phyloP scores from a whole-genome alignment of 176 grass and related monocot genomes.

The Puya raimondii region DNA sequence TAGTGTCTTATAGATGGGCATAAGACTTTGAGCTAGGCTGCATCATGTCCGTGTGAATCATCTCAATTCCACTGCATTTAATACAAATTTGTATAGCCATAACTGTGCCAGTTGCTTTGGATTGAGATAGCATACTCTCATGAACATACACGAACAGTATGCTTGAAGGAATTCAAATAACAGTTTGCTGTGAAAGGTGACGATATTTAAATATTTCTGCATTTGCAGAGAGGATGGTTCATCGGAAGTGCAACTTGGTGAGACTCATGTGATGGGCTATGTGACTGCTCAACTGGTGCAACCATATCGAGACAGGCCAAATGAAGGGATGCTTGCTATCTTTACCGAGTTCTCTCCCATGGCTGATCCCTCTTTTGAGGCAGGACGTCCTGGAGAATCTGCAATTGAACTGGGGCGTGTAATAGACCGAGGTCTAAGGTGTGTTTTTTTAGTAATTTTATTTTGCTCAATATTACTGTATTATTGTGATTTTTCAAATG shows the following conservation, averaged over 20 bases:
- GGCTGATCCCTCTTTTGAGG: conserved; percentile 87
- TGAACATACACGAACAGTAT: too few species aligned
- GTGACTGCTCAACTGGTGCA: conserved; percentile 70
- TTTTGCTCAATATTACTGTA: background rate
- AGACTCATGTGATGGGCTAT: conserved; percentile 84
- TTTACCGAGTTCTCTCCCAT: conserved; percentile 98
- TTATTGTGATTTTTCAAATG: background rate
- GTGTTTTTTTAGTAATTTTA: background rate
- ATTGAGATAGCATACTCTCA: too few species aligned
- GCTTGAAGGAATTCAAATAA: background rate
- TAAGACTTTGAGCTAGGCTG: too few species aligned
- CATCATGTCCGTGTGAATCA: too few species aligned
- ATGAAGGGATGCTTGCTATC: conserved; percentile 75
- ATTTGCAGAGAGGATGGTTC: conserved; percentile 68
- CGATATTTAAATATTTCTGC: background rate
- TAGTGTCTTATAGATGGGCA: too few species aligned
- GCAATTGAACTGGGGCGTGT: conserved; percentile 86
- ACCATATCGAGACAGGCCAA: conserved; percentile 83
- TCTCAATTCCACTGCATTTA: too few species aligned
- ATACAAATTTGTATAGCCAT: too few species aligned
- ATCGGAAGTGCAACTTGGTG: conserved; percentile 71
- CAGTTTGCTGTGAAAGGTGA: background rate
- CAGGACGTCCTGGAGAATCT: conserved; percentile 60
- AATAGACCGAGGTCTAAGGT: conserved; percentile 88
- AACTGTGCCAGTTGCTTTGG: too few species aligned